Conservation (phyloP, 2,329 filamentous ascomycete species). For the Aspergillus pseudoglaucus region DNA sequence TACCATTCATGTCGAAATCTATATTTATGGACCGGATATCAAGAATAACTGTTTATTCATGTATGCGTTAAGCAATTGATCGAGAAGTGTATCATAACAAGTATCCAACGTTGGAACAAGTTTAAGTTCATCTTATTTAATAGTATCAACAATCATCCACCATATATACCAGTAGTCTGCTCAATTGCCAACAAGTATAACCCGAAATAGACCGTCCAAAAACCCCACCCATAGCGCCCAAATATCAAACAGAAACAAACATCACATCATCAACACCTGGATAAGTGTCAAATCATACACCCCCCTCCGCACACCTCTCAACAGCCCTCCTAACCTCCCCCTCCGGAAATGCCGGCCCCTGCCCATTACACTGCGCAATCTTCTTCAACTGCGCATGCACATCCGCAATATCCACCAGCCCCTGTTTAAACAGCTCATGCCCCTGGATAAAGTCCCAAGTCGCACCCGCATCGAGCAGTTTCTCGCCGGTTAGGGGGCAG, state of each 20-base stretch:
- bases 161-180: no score
- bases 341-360: conserved; percentile 83
- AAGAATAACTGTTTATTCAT: no score
- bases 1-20: background rate
- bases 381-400: conserved; percentile 74
- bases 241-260: background rate
- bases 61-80: no score
- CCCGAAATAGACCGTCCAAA: no score
- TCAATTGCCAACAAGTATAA: no score
- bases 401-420: conserved; percentile 71
- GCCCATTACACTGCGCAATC: conserved; percentile 73
- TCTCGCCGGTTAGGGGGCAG: conserved; percentile 58
- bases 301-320: conserved; percentile 64
- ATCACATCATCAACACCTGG: conserved; percentile 74
- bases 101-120: no score
- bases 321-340: conserved; percentile 66
- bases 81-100: no score
- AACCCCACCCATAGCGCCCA: background rate
- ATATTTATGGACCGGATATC: no score
- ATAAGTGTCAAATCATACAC: no score
- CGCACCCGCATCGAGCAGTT: conserved; percentile 65
- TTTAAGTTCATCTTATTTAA: no score
- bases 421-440: conserved; percentile 69
- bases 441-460: conserved; percentile 86
- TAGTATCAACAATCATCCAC: no score